A percentile compares a stretch with the other conserved stretches of the same genome.
Conservation (phyloP, 176 grass and related monocot species). For the Typha latifolia region DNA sequence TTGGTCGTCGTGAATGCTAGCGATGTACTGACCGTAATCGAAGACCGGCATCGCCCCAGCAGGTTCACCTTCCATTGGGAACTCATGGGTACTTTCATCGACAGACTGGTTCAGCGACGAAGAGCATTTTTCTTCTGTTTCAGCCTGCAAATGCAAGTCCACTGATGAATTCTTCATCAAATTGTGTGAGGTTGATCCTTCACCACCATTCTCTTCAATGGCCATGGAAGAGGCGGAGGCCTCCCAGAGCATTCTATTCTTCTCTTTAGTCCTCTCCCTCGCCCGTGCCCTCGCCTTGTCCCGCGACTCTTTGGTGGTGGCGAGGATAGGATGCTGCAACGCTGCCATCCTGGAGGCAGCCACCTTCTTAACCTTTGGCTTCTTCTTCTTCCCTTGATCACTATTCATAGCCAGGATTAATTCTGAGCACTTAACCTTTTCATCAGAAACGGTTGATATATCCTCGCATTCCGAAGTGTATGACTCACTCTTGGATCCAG, state of each 20-base stretch:
- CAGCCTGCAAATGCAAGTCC: constrained; percentile 23
- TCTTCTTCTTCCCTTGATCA: constrained; percentile 42
- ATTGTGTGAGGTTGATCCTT: constrained; percentile 18
- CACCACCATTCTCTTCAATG: constrained; percentile 23
- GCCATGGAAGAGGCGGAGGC: constrained; percentile 45
- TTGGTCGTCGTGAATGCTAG: background rate
- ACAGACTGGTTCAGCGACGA: constrained; percentile 20
- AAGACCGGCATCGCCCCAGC: constrained; percentile 14
- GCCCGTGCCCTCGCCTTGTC: constrained; percentile 72
- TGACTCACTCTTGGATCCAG: constrained; percentile 21
- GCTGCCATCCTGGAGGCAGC: constrained; percentile 21
- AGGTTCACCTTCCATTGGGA: constrained; percentile 21
- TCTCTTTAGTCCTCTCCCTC: constrained; percentile 79
- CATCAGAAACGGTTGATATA: constrained; percentile 53
- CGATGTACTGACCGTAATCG: constrained; percentile 6
- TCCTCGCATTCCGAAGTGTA: constrained; percentile 52
- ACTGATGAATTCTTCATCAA: constrained; percentile 25
- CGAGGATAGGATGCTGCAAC: constrained; percentile 30
- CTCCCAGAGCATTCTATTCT: constrained; percentile 51
- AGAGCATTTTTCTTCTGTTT: constrained; percentile 51
- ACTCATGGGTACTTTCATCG: constrained; percentile 30
- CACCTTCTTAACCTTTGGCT: constrained; percentile 30
- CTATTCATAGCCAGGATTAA: background rate
- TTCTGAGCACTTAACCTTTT: constrained; percentile 23
- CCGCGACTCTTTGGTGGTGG: constrained; percentile 45